Conservation (phyloP, 352 stramenopile species). For the Phytophthora sansomeana region DNA sequence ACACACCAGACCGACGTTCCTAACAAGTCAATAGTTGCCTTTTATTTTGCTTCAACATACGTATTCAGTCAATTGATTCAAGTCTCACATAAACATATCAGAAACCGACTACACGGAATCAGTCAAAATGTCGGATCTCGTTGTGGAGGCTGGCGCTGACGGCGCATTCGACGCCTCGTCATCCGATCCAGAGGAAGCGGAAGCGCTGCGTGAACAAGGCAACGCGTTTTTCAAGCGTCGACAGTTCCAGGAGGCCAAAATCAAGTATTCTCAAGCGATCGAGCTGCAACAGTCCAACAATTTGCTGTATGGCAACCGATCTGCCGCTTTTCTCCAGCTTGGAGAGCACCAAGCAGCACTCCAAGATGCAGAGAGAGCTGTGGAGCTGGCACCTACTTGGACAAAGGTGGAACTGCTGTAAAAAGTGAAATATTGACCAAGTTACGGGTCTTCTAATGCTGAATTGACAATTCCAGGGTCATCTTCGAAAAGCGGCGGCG, state of each 20-base stretch:
- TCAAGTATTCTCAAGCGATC: constrained; percentile 72
- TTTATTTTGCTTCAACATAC: too few species aligned
- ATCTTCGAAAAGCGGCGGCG: constrained; percentile 91
- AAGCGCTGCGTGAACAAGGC: constrained; percentile 62
- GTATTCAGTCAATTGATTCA: too few species aligned
- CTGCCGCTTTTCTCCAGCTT: constrained; percentile 82
- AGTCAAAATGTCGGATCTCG: constrained; percentile 31
- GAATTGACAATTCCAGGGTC: constrained; percentile 39
- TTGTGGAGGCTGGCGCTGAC: constrained; percentile 39
- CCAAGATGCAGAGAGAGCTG: constrained; percentile 81
- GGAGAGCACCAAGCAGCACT: constrained; percentile 76
- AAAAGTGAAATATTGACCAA: constrained; percentile 5
- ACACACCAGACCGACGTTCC: too few species aligned
- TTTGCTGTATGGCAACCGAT: constrained; percentile 89
- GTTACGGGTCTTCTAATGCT: not conserved
- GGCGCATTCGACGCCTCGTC: constrained; percentile 45
- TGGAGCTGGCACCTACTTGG: constrained; percentile 89
- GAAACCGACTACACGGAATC: not conserved
- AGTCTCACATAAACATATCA: too few species aligned
- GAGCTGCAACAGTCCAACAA: constrained; percentile 54
- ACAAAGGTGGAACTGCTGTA: constrained; percentile 64
- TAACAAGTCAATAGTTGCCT: too few species aligned
- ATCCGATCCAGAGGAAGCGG: constrained; percentile 13
- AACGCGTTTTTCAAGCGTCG: constrained; percentile 75
- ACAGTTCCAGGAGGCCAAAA: constrained; percentile 52